These are phyloP conservation scores for Penicillium fimorum DNA, from an alignment of 495 filamentous ascomycete species.

Conservation along the genomic window DNA sequence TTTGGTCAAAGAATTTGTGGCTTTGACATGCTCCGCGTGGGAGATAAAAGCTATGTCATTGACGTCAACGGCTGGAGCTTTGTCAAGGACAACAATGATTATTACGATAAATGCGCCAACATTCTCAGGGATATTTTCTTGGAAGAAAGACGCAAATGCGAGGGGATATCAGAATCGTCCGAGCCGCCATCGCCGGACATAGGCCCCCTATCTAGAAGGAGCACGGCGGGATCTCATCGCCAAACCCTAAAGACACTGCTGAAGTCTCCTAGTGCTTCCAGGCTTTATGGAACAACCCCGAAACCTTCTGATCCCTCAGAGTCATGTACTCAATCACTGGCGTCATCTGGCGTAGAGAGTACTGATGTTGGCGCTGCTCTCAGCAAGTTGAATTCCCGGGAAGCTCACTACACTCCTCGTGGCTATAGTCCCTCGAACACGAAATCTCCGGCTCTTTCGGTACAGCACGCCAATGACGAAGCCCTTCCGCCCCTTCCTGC, in stretches of 20 bases:
- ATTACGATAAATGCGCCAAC: slow-evolving; percentile 86
- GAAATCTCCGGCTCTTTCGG: slow-evolving; percentile 32
- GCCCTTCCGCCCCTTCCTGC: slow-evolving; percentile 67
- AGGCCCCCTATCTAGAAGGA: slow-evolving; percentile 33
- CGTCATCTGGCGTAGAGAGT: slow-evolving; percentile 48
- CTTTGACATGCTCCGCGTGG: slow-evolving; percentile 88
- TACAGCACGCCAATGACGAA: slow-evolving; percentile 30
- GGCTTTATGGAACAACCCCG: slow-evolving; percentile 49
- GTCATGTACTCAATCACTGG: slow-evolving; percentile 43
- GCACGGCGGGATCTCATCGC: slow-evolving; percentile 38
- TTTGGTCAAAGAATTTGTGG: slow-evolving; percentile 97
- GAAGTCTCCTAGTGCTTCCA: slow-evolving; percentile 64
- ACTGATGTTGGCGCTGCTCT: slow-evolving; percentile 24
- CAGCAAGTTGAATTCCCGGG: slow-evolving; percentile 22
- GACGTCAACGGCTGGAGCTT: slow-evolving; percentile 99
- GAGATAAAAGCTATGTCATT: slow-evolving; percentile 91
- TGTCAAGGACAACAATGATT: slow-evolving; percentile 98
- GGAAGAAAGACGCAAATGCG: slow-evolving; percentile 61
- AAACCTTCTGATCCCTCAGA: slow-evolving; percentile 40
- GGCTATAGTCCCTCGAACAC: slow-evolving; percentile 30
- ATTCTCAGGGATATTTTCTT: slow-evolving; percentile 87
- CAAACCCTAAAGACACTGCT: slow-evolving; percentile 55
- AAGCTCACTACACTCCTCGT: slow-evolving; percentile 26
- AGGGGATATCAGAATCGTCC: slow-evolving; percentile 38
- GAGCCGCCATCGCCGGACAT: slow-evolving; percentile 36